Evolutionary conservation across 129 eudicot genomes (phyloP).

Genomic region (Pseudognaphalium luteoalbum): DNA sequence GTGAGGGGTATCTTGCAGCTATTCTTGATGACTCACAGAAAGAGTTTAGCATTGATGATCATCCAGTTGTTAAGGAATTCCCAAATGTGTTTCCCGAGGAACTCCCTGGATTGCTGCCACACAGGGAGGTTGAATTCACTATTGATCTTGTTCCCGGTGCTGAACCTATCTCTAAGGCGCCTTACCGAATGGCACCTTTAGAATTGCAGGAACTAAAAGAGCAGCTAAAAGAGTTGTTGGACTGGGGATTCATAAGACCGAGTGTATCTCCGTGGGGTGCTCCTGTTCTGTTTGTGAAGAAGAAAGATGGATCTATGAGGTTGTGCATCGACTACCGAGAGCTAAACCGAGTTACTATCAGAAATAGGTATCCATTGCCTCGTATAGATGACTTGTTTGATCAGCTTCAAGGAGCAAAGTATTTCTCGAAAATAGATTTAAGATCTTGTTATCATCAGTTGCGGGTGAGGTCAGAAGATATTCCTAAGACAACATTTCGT

Average conservation of each 20-base stretch:
- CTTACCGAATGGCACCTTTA: conserved; percentile 5
- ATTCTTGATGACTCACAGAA: neutral
- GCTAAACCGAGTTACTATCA: neutral
- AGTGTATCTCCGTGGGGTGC: neutral
- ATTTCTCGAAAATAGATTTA: neutral
- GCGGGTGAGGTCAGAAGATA: too few relatives aligned
- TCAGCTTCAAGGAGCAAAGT: neutral
- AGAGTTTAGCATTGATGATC: neutral
- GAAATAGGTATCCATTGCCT: neutral
- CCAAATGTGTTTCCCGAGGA: neutral
- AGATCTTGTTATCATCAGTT: too few relatives aligned
- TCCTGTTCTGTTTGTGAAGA: neutral
- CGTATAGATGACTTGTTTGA: neutral
- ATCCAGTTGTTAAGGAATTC: neutral
- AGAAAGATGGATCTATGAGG: neutral
- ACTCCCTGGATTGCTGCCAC: neutral
- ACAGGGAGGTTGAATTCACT: neutral
- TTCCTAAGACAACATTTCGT: too few relatives aligned
- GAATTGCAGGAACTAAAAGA: neutral
- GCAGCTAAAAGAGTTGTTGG: neutral
- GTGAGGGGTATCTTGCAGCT: neutral
- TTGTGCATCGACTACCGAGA: neutral
- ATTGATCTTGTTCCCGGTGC: neutral
- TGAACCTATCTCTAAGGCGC: too few relatives aligned
- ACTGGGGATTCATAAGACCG: neutral